Conservation (phyloP, 1,139 yeast species). For the Scheffersomyces titani region DNA sequence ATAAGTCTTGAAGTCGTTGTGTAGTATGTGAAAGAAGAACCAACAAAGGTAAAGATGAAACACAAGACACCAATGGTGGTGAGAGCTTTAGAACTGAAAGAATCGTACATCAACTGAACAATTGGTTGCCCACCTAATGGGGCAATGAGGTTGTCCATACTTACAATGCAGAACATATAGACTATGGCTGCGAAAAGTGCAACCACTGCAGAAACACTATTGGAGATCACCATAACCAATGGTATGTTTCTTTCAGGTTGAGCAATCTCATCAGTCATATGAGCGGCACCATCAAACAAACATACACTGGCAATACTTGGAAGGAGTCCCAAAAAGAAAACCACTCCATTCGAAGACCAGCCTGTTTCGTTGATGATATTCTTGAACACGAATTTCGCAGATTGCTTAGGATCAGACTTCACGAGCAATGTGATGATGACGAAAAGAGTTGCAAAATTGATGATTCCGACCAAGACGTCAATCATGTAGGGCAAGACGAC, state of each 20-base stretch:
- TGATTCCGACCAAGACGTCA: slow-evolving; percentile 18
- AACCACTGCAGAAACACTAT: slow-evolving; percentile 20
- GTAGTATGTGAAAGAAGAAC: slow-evolving; percentile 13
- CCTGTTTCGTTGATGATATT: slow-evolving; percentile 27
- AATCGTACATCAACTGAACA: slow-evolving; percentile 29
- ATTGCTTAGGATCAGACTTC: slow-evolving; percentile 23
- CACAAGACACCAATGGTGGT: slow-evolving; percentile 26
- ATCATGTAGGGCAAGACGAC: slow-evolving; percentile 19
- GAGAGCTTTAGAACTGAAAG: slow-evolving; percentile 24
- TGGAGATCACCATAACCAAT: slow-evolving; percentile 25
- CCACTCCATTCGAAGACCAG: slow-evolving; percentile 29
- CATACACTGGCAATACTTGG: slow-evolving; percentile 29
- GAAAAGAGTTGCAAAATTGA: slow-evolving; percentile 27
- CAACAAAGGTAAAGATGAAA: slow-evolving; percentile 21
- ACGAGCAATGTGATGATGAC: slow-evolving; percentile 25
- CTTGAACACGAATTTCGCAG: slow-evolving; percentile 24
- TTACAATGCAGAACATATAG: slow-evolving; percentile 26
- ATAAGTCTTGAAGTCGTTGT: slow-evolving; percentile 27
- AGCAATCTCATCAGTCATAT: slow-evolving; percentile 32
- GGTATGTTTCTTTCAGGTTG: slow-evolving; percentile 29
- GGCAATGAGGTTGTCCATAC: slow-evolving; percentile 14
- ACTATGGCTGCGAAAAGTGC: slow-evolving; percentile 23
- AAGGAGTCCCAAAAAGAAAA: slow-evolving; percentile 27
- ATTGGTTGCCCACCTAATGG: slow-evolving; percentile 33
- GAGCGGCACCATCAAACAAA: slow-evolving; percentile 31